A percentile compares a stretch with the other conserved stretches of the same genome.
phyloP scores from a whole-genome alignment of 768 basidiomycete genomes.

The Xerocomellus chrysenteron region DNA sequence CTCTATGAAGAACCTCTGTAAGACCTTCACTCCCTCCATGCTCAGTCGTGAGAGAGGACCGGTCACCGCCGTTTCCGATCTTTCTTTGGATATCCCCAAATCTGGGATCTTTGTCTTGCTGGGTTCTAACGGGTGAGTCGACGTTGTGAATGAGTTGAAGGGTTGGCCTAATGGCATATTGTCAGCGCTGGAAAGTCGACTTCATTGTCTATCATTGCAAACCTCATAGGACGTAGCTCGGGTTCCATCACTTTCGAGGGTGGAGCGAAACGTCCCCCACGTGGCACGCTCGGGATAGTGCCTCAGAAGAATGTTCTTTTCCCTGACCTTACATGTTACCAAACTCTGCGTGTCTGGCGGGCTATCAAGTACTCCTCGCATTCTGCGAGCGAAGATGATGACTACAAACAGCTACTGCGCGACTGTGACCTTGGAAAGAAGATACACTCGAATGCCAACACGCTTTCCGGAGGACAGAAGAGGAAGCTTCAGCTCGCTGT shows the following conservation, averaged over 20 bases:
- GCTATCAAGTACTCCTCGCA: conserved; percentile 63
- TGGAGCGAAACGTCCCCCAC: conserved; percentile 51
- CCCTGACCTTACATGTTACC: conserved; percentile 69
- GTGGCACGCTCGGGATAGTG: conserved; percentile 71
- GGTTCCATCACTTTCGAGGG: conserved; percentile 60
- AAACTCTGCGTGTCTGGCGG: conserved; percentile 71
- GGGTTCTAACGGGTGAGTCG: conserved; percentile 62
- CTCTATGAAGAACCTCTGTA: conserved; percentile 58
- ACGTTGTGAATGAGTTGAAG: neutral
- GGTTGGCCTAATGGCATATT: conserved; percentile 1
- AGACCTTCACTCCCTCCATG: conserved; percentile 52
- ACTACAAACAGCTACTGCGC: conserved; percentile 59
- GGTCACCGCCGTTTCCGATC: conserved; percentile 63
- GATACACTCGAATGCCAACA: conserved; percentile 61
- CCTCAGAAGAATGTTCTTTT: conserved; percentile 85
- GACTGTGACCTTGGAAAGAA: conserved; percentile 77
- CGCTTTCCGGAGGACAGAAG: conserved; percentile 79
- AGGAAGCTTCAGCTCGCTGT: conserved; percentile 82
- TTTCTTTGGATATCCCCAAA: conserved; percentile 68
- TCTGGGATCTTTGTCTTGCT: conserved; percentile 75
- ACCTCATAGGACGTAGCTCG: conserved; percentile 55
- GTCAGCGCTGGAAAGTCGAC: conserved; percentile 78
- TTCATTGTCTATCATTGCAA: conserved; percentile 61
- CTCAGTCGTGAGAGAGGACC: conserved; percentile 45
- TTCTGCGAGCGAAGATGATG: conserved; percentile 44